These are phyloP conservation scores for Paraphoma chrysanthemicola DNA, from an alignment of 2,329 filamentous ascomycete genomes.

Conservation along the genomic window DNA sequence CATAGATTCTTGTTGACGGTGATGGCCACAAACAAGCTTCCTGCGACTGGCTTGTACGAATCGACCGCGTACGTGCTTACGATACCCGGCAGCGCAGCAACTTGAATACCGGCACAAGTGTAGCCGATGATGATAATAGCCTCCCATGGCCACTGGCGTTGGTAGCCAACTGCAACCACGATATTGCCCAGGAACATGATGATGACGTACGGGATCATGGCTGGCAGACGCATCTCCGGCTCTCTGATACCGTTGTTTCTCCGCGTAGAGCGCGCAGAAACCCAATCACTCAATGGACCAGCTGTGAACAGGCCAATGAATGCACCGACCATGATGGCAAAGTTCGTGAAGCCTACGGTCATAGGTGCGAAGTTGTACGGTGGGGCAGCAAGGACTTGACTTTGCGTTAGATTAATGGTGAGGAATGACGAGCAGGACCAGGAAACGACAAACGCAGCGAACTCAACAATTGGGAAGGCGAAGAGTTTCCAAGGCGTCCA, in stretches of 20 bases:
- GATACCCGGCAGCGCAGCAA: slow-evolving; percentile 67
- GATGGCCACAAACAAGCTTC: slow-evolving; percentile 65
- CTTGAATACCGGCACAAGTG: slow-evolving; percentile 64
- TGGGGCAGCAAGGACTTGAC: slow-evolving; percentile 61
- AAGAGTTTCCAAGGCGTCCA: slow-evolving; percentile 70
- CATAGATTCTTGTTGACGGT: slow-evolving; percentile 71
- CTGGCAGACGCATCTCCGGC: slow-evolving; percentile 64
- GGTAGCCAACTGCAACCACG: slow-evolving; percentile 61
- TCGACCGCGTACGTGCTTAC: slow-evolving; percentile 67
- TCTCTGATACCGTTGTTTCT: slow-evolving; percentile 64
- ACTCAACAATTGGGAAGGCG: slow-evolving; percentile 68
- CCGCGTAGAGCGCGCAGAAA: slow-evolving; percentile 61
- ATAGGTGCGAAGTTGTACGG: slow-evolving; percentile 62
- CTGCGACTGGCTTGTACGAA: slow-evolving; percentile 68
- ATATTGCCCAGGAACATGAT: slow-evolving; percentile 66
- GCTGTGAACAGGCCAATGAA: slow-evolving; percentile 63
- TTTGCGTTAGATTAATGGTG: slow-evolving; percentile 66
- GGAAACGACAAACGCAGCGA: slow-evolving; percentile 67
- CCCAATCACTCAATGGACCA: slow-evolving; percentile 64
- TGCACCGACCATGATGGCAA: slow-evolving; percentile 62
- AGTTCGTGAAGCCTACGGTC: slow-evolving; percentile 63
- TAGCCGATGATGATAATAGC: slow-evolving; percentile 66
- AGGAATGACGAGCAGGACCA: slow-evolving; percentile 66
- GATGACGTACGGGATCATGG: slow-evolving; percentile 64
- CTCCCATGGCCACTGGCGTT: slow-evolving; percentile 62